Evolutionary conservation across 2,329 filamentous ascomycete genomes (phyloP), one percentile per base, ranked within the genome.

Genomic region (Cercospora nicotianae): DNA sequence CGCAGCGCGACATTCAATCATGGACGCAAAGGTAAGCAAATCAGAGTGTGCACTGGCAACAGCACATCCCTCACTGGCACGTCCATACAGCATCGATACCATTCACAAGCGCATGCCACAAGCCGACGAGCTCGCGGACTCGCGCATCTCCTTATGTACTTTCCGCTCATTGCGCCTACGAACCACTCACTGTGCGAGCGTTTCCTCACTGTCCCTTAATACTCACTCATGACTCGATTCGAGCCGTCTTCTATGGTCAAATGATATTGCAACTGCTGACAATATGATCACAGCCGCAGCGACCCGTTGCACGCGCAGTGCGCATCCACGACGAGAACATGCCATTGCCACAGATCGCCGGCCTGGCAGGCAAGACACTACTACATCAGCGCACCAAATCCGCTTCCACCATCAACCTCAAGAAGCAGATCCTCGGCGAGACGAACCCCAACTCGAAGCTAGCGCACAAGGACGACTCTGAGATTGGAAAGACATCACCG

Each of bases 371-470:
- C 73, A 88, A 88, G 77, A 82, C 86, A 63, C 82, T 93, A 69
- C 92, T 93, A 69, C 92, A 96, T 74, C 89, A 93, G 75, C 90
- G 91, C 70, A 90, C 93, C 81, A 96, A 96, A 81, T 96, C 93
- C 8, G 72, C 71, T 20, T 69, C 69, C 18, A 67, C 67, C 48
- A 66, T 72, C 60, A 67, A 65, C 60, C 61, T 65, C 59, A 67
- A 68, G 59, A 72, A 72, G 69, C 89, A 85, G 72, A 70, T 77
- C n/a, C 71, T 78, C 31, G 76, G 73, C 36, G 76, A 78, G 65
- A 70, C 70, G 51, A 77, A 75, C 63, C 69, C 73, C 31, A 78
- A 78, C 68, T 53, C 71, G 30, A 74, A 71, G 61, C 53, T 77
- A 63, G 75, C 73, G 30, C 76, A 77, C 61, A 86, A 87, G 73